Evolutionary conservation across 805 yeast species (phyloP).

Genomic region (Metahyphopichia silvanorum): DNA sequence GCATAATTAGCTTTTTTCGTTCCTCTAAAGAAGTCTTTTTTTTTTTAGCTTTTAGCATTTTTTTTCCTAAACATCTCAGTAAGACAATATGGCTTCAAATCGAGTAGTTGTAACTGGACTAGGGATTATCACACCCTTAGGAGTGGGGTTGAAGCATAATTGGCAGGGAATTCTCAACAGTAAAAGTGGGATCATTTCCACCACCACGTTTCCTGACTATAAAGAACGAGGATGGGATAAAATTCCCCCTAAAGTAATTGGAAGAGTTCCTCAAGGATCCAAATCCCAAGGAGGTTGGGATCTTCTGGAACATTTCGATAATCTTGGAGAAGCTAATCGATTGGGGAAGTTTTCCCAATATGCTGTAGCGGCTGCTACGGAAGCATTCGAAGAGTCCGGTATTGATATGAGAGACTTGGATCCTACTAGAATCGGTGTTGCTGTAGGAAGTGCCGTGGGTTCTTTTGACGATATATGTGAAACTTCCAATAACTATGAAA

Average conservation of each 20-base stretch:
- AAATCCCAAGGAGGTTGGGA: conserved; percentile 49
- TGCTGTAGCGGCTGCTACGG: conserved; percentile 71
- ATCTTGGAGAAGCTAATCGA: conserved; percentile 50
- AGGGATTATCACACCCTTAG: conserved; percentile 84
- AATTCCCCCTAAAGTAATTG: conserved; percentile 74
- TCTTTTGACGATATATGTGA: conserved; percentile 71
- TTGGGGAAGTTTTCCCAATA: conserved; percentile 73
- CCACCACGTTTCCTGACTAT: conserved; percentile 37
- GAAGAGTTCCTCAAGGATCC: conserved; percentile 59
- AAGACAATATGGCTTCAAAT: conserved; percentile 13
- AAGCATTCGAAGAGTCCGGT: conserved; percentile 71
- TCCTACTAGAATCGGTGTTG: conserved; percentile 59
- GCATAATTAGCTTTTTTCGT: neutral
- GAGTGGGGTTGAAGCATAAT: conserved; percentile 54
- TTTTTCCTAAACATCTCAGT: neutral
- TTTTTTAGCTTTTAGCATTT: neutral
- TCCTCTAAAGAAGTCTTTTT: neutral
- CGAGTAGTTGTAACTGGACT: conserved; percentile 92
- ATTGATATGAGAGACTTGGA: conserved; percentile 26
- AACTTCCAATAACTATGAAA: conserved; percentile 50
- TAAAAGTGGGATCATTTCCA: conserved; percentile 58
- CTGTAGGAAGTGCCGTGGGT: conserved; percentile 94
- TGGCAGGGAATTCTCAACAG: conserved; percentile 55
- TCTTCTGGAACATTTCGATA: conserved; percentile 45
- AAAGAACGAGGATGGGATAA: conserved; percentile 45